Conservation (phyloP, 805 yeast species). For the Metschnikowia baotianmanensis region DNA sequence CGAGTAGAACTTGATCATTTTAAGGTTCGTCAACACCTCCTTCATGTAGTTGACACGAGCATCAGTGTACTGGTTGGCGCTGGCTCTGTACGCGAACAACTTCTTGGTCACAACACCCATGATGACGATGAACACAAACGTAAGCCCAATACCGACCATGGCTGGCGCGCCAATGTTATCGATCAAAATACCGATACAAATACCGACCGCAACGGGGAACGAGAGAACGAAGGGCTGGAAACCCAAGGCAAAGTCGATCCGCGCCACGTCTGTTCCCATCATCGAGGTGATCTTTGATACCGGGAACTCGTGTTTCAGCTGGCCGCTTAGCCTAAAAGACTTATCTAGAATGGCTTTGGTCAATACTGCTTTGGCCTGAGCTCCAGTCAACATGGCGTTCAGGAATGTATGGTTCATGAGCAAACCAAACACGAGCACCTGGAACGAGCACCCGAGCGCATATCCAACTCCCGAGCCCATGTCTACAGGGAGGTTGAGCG, state of each 20-base stretch:
- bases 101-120: constrained; percentile 47
- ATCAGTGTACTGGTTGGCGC: constrained; percentile 69
- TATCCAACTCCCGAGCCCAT: constrained; percentile 41
- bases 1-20: constrained; percentile 81
- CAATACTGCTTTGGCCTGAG: constrained; percentile 64
- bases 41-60: constrained; percentile 70
- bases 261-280: constrained; percentile 77
- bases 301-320: constrained; percentile 58
- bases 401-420: constrained; percentile 63
- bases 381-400: constrained; percentile 61
- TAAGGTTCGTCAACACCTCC: constrained; percentile 76
- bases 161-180: constrained; percentile 72
- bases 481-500: constrained; percentile 23
- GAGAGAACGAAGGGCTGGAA: constrained; percentile 63
- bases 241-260: constrained; percentile 74
- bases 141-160: constrained; percentile 63
- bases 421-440: constrained; percentile 30
- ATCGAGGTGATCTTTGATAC: constrained; percentile 71
- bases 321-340: constrained; percentile 57
- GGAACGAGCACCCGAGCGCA: constrained; percentile 35
- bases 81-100: constrained; percentile 53
- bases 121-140: constrained; percentile 47
- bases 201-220: constrained; percentile 62
- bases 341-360: constrained; percentile 71
- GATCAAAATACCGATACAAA: constrained; percentile 62